Conservation (phyloP, 306 rosid genomes). For the Gastrolobium villosum region DNA sequence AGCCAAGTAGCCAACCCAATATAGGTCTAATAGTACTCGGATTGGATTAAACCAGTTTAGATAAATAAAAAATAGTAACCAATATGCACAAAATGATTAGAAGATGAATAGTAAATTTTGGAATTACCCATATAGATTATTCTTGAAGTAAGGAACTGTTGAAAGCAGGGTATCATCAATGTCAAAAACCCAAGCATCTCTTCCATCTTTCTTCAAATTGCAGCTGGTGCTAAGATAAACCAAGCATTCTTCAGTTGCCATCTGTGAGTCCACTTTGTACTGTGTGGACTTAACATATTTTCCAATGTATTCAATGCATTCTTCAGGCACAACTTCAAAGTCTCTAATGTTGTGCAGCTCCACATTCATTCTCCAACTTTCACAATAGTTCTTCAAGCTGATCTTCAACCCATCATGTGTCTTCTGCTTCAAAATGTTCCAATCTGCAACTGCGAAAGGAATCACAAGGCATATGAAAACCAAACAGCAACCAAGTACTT, state of each 20-base stretch:
- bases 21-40: too few species aligned
- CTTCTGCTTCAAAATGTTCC: slow-evolving; percentile 66
- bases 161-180: slow-evolving; percentile 73
- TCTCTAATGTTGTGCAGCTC: slow-evolving; percentile 72
- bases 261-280: slow-evolving; percentile 64
- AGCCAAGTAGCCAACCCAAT: too few species aligned
- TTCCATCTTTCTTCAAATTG: slow-evolving; percentile 59
- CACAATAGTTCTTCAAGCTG: slow-evolving; percentile 71
- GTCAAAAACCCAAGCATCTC: slow-evolving; percentile 84
- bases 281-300: slow-evolving; percentile 65
- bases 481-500: slow-evolving; percentile 31
- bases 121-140: slow-evolving; percentile 58
- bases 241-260: slow-evolving; percentile 55
- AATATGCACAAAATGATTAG: neutral
- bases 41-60: too few species aligned
- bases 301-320: slow-evolving; percentile 58
- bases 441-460: slow-evolving; percentile 54
- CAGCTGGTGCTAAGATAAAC: slow-evolving; percentile 67
- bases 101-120: neutral
- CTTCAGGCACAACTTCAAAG: slow-evolving; percentile 72
- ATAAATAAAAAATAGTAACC: too few species aligned
- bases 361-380: slow-evolving; percentile 78
- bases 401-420: slow-evolving; percentile 50
- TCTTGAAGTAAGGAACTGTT: slow-evolving; percentile 67
- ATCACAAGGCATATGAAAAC: slow-evolving; percentile 45